These are phyloP conservation scores for Taiozyma sp. DNA, from an alignment of 1,139 yeast species.

Conservation along the genomic window DNA sequence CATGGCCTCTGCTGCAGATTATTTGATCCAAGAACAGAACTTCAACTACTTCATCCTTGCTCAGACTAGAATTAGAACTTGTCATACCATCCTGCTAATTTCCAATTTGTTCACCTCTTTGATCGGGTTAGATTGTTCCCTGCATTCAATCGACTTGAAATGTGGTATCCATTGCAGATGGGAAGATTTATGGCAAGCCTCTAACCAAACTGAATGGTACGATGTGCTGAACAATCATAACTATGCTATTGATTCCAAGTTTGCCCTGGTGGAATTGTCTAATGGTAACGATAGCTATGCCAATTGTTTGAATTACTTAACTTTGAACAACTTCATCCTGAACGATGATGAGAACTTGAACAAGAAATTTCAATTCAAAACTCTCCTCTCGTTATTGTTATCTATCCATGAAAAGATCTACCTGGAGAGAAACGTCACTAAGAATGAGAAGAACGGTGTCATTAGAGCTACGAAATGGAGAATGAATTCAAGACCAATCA, in stretches of 20 bases:
- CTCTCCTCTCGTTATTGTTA: conserved; percentile 61
- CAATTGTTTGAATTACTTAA: conserved; percentile 44
- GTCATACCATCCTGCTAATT: conserved; percentile 72
- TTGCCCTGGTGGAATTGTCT: conserved; percentile 48
- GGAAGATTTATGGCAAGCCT: conserved; percentile 69
- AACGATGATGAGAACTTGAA: conserved; percentile 31
- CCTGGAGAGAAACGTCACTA: conserved; percentile 38
- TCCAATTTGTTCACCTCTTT: conserved; percentile 68
- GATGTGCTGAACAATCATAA: conserved; percentile 29
- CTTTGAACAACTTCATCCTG: conserved; percentile 36
- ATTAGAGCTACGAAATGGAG: conserved; percentile 53
- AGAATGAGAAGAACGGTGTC: conserved; percentile 30
- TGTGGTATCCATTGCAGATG: conserved; percentile 74
- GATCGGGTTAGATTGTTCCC: conserved; percentile 55
- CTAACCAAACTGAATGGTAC: conserved; percentile 56
- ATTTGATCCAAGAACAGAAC: conserved; percentile 40
- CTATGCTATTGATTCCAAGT: conserved; percentile 40
- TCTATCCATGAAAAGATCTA: conserved; percentile 71
- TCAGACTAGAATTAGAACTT: conserved; percentile 82
- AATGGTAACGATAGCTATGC: conserved; percentile 52
- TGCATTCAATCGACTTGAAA: conserved; percentile 53
- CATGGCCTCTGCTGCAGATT: conserved; percentile 28
- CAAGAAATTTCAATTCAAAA: conserved; percentile 46
- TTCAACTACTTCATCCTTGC: conserved; percentile 75
- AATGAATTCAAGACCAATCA: conserved; percentile 50